Conservation (phyloP, 768 basidiomycete species). For the Trametes coccinea region DNA sequence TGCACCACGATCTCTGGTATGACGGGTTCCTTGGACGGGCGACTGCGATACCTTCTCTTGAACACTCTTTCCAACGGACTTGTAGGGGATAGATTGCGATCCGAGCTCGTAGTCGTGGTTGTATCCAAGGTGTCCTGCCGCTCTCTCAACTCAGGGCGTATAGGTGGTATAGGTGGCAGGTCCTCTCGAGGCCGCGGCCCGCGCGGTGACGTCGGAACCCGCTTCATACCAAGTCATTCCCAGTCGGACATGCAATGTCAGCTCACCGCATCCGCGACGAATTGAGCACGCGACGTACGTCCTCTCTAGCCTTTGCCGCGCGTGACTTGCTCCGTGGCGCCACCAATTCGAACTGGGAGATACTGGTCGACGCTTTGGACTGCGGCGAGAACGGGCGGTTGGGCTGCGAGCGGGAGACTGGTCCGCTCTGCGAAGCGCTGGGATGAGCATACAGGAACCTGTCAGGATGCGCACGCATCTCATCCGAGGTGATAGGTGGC, state of each 20-base stretch:
- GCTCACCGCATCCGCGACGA: constrained; percentile 6
- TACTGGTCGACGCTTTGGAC: constrained; percentile 30
- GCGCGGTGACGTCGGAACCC: constrained; percentile 21
- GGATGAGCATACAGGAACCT: constrained; percentile 19
- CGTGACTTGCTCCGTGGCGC: constrained; percentile 8
- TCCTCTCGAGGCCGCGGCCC: constrained; percentile 22
- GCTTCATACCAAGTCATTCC: constrained; percentile 1
- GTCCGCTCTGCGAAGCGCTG: constrained; percentile 1
- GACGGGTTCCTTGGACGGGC: constrained; percentile 12
- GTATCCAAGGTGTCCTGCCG: constrained; percentile 6
- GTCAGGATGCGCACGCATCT: constrained; percentile 4
- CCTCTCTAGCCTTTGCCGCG: constrained; percentile 8
- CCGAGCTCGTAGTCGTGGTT: constrained; percentile 4
- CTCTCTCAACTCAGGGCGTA: constrained; percentile 3
- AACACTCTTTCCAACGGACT: constrained; percentile 24
- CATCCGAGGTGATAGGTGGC: neutral
- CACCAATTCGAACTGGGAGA: constrained; percentile 30
- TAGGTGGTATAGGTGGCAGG: constrained; percentile 3
- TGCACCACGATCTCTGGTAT: constrained; percentile 29
- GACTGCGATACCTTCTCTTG: constrained; percentile 20
- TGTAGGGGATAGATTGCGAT: constrained; percentile 8
- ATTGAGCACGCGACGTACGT: constrained; percentile 22
- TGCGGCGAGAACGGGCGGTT: constrained; percentile 24
- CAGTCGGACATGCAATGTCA: neutral
- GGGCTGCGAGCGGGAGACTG: constrained; percentile 1